These are phyloP conservation scores for Boechera retrofracta DNA, from an alignment of 345 rosid genomes.

Conservation along the genomic window DNA sequence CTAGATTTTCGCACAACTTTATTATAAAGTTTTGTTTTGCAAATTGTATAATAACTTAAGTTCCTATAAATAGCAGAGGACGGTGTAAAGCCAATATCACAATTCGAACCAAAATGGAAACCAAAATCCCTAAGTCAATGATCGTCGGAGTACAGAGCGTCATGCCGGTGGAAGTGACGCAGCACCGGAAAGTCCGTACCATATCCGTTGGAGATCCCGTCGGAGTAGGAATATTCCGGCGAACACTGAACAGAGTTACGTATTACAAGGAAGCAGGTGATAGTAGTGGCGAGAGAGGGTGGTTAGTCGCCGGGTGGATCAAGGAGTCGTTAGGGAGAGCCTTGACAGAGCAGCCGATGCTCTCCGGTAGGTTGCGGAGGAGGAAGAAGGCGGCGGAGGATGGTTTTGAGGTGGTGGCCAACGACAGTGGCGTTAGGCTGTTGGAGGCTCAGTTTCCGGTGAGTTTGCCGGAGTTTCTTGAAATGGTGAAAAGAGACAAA, in stretches of 20 bases:
- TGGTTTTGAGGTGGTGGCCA: conserved; percentile 70
- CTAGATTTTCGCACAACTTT: neutral
- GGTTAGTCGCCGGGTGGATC: conserved; percentile 74
- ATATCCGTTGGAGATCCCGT: conserved; percentile 46
- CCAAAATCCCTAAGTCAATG: conserved; percentile 39
- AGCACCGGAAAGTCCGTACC: conserved; percentile 54
- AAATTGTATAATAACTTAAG: neutral
- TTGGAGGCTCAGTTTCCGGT: conserved; percentile 58
- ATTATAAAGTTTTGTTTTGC: neutral
- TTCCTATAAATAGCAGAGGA: conserved; percentile 24
- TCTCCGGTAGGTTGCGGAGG: conserved; percentile 63
- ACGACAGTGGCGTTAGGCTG: conserved; percentile 73
- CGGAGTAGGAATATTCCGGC: conserved; percentile 51
- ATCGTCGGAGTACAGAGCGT: conserved; percentile 65
- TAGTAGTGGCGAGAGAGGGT: conserved; percentile 52
- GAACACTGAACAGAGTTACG: conserved; percentile 57
- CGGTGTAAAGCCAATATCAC: conserved; percentile 7
- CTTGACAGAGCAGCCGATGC: conserved; percentile 61
- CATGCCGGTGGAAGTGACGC: conserved; percentile 53
- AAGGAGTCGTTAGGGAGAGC: conserved; percentile 73
- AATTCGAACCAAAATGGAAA: conserved; percentile 37
- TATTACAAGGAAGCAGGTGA: conserved; percentile 51
- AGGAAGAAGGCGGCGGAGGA: conserved; percentile 42
- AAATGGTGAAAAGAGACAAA: conserved; percentile 42
- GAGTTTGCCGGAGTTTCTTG: conserved; percentile 60